phyloP scores from a whole-genome alignment of 2,329 filamentous ascomycete genomes.

The Calonectria naviculata region DNA sequence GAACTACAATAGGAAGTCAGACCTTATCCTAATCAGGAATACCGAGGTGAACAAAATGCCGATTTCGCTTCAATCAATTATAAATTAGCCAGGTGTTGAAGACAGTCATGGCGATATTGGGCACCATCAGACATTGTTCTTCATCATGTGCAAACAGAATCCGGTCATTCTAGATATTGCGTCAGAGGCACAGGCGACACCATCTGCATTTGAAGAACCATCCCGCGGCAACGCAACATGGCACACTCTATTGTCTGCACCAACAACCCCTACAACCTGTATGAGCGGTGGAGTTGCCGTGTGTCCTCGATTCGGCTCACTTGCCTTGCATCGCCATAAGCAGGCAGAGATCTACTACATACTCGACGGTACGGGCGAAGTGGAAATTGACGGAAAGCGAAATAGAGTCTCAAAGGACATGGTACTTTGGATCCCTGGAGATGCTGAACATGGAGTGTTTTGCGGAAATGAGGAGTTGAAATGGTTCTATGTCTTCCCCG shows the following conservation, averaged over 20 bases:
- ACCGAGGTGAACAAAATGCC: background rate
- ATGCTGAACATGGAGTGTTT: slow-evolving; percentile 39
- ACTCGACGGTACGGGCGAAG: slow-evolving; percentile 31
- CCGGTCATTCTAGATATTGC: slow-evolving; percentile 25
- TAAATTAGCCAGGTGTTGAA: background rate
- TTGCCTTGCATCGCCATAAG: slow-evolving; percentile 38
- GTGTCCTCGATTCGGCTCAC: slow-evolving; percentile 32
- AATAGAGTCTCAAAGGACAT: slow-evolving; percentile 26
- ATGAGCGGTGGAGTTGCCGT: slow-evolving; percentile 33
- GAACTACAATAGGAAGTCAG: slow-evolving; percentile 8
- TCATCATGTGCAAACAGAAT: slow-evolving; percentile 9
- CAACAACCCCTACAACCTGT: slow-evolving; percentile 21
- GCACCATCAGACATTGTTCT: background rate
- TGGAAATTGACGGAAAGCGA: slow-evolving; percentile 33
- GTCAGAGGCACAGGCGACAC: background rate
- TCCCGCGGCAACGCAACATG: slow-evolving; percentile 32
- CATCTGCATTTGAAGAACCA: slow-evolving; percentile 24
- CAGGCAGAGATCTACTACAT: slow-evolving; percentile 43
- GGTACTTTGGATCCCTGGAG: slow-evolving; percentile 37
- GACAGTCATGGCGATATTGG: background rate
- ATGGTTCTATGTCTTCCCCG: slow-evolving; percentile 39
- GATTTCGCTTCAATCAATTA: background rate
- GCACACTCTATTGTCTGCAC: slow-evolving; percentile 35
- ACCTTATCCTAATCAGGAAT: background rate
- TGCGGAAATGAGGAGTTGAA: slow-evolving; percentile 27